Conservation (phyloP, 176 grass and related monocot species). For the Alloteropsis semialata region DNA sequence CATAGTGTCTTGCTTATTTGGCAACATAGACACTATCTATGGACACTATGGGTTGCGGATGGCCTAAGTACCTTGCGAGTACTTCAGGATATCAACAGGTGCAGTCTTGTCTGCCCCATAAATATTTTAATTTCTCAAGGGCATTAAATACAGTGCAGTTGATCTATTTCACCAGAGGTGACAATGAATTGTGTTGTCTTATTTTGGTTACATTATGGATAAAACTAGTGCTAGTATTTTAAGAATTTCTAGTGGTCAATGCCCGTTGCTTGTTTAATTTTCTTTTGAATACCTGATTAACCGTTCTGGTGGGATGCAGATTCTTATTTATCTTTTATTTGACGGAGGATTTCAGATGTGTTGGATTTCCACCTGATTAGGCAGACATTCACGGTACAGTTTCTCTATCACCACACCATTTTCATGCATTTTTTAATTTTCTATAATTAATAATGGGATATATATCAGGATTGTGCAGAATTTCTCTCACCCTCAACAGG, state of each 20-base stretch:
- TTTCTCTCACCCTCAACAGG: constrained; percentile 62
- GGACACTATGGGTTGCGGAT: too few relatives aligned
- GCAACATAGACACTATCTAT: too few relatives aligned
- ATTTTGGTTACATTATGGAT: constrained; percentile 1
- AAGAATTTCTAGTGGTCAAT: not conserved
- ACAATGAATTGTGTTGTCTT: constrained; percentile 10
- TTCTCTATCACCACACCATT: constrained; percentile 13
- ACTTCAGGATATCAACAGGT: too few relatives aligned
- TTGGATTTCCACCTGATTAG: constrained; percentile 80
- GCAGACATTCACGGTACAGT: constrained; percentile 67
- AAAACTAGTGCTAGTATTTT: not conserved
- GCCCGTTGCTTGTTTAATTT: not conserved
- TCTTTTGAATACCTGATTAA: too few relatives aligned
- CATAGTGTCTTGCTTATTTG: too few relatives aligned
- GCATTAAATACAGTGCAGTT: too few relatives aligned
- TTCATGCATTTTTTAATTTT: not conserved
- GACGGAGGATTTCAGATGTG: constrained; percentile 57
- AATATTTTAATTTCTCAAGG: too few relatives aligned
- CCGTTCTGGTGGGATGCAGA: not conserved
- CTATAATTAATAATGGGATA: constrained; percentile 25
- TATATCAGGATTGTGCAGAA: constrained; percentile 71
- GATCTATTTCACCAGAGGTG: too few relatives aligned
- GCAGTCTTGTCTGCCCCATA: too few relatives aligned
- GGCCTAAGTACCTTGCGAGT: too few relatives aligned
- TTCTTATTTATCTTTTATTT: constrained; percentile 40